Evolutionary conservation across 2,329 filamentous ascomycete genomes (phyloP).

Genomic region (Alternaria angustiovoidea): DNA sequence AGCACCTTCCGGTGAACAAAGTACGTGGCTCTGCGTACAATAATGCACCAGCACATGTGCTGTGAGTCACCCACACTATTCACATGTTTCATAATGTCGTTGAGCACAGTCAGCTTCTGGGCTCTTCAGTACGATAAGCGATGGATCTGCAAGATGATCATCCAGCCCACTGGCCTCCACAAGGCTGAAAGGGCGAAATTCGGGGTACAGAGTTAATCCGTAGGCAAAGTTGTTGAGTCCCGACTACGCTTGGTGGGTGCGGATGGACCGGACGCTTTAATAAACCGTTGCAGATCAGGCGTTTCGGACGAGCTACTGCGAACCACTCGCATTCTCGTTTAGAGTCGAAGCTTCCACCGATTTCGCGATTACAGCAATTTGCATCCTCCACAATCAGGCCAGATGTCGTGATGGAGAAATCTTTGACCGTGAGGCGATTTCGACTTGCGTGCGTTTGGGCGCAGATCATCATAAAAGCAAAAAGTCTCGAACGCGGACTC

Average conservation of each 20-base stretch:
- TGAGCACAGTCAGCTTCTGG: constrained; percentile 1
- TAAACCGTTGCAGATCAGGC: constrained; percentile 6
- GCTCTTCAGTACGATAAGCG: constrained; percentile 1
- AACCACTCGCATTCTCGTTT: constrained; percentile 7
- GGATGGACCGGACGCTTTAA: background rate
- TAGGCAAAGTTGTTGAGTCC: constrained; percentile 1
- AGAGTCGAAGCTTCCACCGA: background rate
- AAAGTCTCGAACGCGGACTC: constrained; percentile 9
- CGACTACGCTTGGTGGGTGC: background rate
- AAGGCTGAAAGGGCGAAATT: background rate
- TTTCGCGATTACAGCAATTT: constrained; percentile 7
- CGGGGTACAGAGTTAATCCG: background rate
- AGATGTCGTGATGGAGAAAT: constrained; percentile 12
- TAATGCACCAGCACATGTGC: background rate
- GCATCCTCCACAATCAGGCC: constrained; percentile 12
- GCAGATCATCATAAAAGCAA: constrained; percentile 15
- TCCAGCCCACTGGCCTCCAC: constrained; percentile 1
- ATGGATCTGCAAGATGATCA: constrained; percentile 5
- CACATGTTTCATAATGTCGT: background rate
- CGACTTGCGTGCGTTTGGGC: background rate
- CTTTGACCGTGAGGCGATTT: constrained; percentile 1
- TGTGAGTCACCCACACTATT: background rate
- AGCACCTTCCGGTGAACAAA: background rate
- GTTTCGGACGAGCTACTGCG: constrained; percentile 1
- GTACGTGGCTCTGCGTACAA: background rate